These are phyloP conservation scores for Aurantiochytrium sp. DNA, from an alignment of 108 stramenopile genomes.

Conservation along the genomic window DNA sequence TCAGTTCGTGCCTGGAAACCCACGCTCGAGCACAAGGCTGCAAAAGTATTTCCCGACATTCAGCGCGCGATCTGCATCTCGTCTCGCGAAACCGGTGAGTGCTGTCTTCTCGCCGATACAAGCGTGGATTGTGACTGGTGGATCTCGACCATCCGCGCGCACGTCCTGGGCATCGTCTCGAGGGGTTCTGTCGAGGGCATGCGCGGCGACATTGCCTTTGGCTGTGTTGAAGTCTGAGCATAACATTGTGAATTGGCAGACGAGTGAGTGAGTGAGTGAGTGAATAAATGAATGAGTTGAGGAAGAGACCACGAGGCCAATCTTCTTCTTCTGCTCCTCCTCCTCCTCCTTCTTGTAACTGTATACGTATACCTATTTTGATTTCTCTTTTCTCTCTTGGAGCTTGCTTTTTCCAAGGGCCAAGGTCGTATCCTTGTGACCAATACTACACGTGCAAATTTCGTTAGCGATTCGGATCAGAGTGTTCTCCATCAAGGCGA, in stretches of 20 bases:
- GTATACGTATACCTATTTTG: no score
- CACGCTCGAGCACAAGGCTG: not conserved
- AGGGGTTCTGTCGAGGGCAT: not conserved
- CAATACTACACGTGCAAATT: no score
- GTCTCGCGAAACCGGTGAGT: not conserved
- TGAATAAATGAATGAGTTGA: not conserved
- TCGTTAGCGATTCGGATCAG: no score
- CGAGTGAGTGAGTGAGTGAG: not conserved
- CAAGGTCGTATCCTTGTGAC: no score
- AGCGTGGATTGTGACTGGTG: constrained; percentile 1
- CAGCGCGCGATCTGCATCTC: not conserved
- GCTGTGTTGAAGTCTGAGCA: not conserved
- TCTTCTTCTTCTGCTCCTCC: no score
- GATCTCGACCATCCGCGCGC: not conserved
- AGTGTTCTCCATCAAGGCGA: no score
- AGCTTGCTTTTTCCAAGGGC: no score
- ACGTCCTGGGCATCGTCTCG: not conserved
- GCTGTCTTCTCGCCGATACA: not conserved
- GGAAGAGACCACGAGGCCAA: no score
- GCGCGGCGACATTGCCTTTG: not conserved
- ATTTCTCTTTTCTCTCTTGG: no score
- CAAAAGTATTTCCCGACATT: not conserved
- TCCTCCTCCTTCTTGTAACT: no score
- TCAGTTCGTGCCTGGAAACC: not conserved
- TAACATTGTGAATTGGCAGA: not conserved